Evolutionary conservation across 2,329 filamentous ascomycete species (phyloP), one percentile per base, ranked within the genome.

Genomic region (Neofusicoccum ribis): DNA sequence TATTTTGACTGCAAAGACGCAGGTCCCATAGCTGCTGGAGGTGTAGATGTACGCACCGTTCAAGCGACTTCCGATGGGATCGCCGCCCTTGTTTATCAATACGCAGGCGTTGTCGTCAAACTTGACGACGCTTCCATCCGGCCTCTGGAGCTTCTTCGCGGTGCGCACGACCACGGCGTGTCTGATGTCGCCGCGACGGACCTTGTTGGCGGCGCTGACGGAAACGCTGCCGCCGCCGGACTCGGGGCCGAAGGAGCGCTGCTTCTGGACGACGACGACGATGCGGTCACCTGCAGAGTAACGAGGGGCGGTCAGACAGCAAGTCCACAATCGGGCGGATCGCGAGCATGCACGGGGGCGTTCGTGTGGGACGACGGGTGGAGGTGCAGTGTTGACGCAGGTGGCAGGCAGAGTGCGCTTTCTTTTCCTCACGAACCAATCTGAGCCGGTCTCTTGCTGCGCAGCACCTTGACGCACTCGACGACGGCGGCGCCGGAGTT

Each of bases 71-170:
- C 95, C 95, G 71, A 99, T 92, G 27, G 95, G 95, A 77, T 99
- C 95, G 49, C 95, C 96, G 9, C 92, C 86, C 86, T 98, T 99
- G 82, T 96, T 98, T 78, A 99, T 91, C 71, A 99, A 83, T 51
- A 99, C 95, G 77, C 95, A 99, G 54, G 95, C 95, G 79, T 99
- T 99, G 81, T 99, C 95, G 80, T 96, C 95, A 78, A 99, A 99
- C 71, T 89, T 89, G 70, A 99, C 89, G 52, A 95, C 88, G 75
- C 90, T 93, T 61, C 95, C 95, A 81, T 99, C 95, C 37, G 88
- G 87, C 68, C 95, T 86, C 78, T 95, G 91, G 67, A 91, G 87
- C 80, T 93, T 90, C 82, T 98, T 96, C 73, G 84, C 88, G 43
- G 94, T 97, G 69, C 95, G 91, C 66, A 99, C 96, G 31, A 99